phyloP scores from a whole-genome alignment of 2,329 filamentous ascomycete species.

The Xylariaceae sp. region DNA sequence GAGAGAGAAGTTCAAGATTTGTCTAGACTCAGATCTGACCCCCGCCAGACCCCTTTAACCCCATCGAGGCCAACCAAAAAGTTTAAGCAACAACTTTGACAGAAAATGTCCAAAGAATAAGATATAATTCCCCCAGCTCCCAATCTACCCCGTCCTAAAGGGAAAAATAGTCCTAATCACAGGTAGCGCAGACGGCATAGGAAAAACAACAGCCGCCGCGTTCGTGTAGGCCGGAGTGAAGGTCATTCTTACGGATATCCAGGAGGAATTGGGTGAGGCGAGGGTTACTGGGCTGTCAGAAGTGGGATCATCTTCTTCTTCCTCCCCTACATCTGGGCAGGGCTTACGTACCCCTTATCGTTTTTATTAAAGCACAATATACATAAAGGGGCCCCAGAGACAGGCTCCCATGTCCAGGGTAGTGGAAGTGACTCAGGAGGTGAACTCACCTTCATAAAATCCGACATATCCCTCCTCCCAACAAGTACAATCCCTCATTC shows the following conservation, averaged over 20 bases:
- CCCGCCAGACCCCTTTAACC: too few species aligned
- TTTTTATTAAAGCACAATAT: too few species aligned
- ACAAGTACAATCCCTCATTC: constrained; percentile 27
- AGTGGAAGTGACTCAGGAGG: too few species aligned
- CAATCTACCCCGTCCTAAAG: background rate
- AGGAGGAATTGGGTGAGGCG: constrained; percentile 19
- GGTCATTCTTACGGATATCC: constrained; percentile 30
- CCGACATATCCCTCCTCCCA: constrained; percentile 29
- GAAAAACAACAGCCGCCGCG: constrained; percentile 26
- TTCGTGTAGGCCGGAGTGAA: constrained; percentile 30
- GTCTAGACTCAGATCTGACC: too few species aligned
- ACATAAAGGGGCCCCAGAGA: too few species aligned
- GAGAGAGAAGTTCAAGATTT: too few species aligned
- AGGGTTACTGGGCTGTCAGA: background rate
- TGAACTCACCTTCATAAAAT: constrained; percentile 10
- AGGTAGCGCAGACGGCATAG: constrained; percentile 30
- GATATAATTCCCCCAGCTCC: background rate
- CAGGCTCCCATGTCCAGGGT: too few species aligned
- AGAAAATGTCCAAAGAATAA: too few species aligned
- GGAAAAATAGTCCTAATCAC: constrained; percentile 23
- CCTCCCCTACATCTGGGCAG: too few species aligned
- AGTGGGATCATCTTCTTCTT: too few species aligned
- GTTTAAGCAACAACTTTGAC: background rate
- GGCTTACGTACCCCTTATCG: too few species aligned
- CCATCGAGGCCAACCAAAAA: too few species aligned